Conservation (phyloP, 83 land plant species). For the Picea engelmannii region DNA sequence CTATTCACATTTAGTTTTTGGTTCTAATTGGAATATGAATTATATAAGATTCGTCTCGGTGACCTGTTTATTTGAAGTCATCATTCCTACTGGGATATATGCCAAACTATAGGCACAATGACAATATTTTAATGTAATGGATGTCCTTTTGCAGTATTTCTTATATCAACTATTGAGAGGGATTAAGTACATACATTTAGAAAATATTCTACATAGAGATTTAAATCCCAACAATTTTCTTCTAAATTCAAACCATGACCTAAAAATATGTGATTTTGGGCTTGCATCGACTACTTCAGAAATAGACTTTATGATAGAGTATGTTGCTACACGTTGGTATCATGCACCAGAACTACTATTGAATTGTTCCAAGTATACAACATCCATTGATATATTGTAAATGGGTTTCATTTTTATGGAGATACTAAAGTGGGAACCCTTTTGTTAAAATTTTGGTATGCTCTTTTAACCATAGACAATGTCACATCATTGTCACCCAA, state of each 20-base stretch:
- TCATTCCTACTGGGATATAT: no score
- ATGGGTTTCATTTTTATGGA: slow-evolving; percentile 91
- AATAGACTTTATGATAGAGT: slow-evolving; percentile 89
- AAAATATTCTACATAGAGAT: slow-evolving; percentile 91
- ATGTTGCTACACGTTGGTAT: slow-evolving; percentile 93
- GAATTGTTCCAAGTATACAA: slow-evolving; percentile 86
- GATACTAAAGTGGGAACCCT: slow-evolving; percentile 70
- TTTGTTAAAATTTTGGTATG: no score
- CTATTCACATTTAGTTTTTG: no score
- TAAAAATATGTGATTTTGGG: slow-evolving; percentile 85
- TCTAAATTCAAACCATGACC: slow-evolving; percentile 84
- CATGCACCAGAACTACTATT: slow-evolving; percentile 85
- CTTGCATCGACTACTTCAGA: slow-evolving; percentile 87
- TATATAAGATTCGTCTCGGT: no score
- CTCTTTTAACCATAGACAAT: no score
- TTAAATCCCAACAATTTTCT: slow-evolving; percentile 88
- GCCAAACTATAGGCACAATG: no score
- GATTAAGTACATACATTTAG: slow-evolving; percentile 88
- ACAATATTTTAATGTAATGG: no score
- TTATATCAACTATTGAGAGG: slow-evolving; percentile 84
- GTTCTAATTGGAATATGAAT: no score
- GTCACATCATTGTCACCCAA: no score
- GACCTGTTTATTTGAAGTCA: no score
- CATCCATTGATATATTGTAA: slow-evolving; percentile 88
- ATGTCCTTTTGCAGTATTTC: slow-evolving; percentile 81